phyloP scores from a whole-genome alignment of 345 rosid genomes.

The Acer yangbiense region DNA sequence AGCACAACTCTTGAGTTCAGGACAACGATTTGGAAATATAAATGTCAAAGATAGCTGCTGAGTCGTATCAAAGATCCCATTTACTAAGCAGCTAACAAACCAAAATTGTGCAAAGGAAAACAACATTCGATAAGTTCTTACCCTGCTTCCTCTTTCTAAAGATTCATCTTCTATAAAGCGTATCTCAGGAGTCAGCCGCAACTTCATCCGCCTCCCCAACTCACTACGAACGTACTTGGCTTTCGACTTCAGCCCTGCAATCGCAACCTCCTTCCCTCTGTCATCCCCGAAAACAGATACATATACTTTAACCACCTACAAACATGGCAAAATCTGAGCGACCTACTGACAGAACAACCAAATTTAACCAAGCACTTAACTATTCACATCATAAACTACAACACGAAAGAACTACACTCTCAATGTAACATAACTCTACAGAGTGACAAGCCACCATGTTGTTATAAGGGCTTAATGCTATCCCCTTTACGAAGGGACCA shows the following conservation, averaged over 20 bases:
- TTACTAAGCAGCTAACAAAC: not conserved
- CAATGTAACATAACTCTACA: not conserved
- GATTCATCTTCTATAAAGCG: conserved; percentile 90
- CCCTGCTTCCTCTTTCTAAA: conserved; percentile 92
- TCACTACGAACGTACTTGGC: conserved; percentile 75
- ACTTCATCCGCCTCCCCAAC: conserved; percentile 87
- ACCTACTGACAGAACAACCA: not conserved
- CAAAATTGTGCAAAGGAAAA: not conserved
- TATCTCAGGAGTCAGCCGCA: conserved; percentile 87
- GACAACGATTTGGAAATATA: not conserved
- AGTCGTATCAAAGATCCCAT: not conserved
- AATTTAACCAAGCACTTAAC: not conserved
- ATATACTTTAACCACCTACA: conserved; percentile 89
- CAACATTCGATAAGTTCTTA: conserved; percentile 32
- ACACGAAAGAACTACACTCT: not conserved
- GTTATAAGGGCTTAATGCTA: too few species aligned
- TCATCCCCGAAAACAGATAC: conserved; percentile 97
- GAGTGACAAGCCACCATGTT: not conserved
- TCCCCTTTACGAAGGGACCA: too few species aligned
- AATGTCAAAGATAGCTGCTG: not conserved
- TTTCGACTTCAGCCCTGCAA: conserved; percentile 84
- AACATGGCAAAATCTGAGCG: not conserved
- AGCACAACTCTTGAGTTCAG: not conserved
- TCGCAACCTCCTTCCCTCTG: conserved; percentile 85
- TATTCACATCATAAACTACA: not conserved